Percentiles rank a stretch among this genome's conserved stretches.
These are phyloP conservation scores for Delonix regia DNA, from an alignment of 306 rosid species.

Conservation along the genomic window DNA sequence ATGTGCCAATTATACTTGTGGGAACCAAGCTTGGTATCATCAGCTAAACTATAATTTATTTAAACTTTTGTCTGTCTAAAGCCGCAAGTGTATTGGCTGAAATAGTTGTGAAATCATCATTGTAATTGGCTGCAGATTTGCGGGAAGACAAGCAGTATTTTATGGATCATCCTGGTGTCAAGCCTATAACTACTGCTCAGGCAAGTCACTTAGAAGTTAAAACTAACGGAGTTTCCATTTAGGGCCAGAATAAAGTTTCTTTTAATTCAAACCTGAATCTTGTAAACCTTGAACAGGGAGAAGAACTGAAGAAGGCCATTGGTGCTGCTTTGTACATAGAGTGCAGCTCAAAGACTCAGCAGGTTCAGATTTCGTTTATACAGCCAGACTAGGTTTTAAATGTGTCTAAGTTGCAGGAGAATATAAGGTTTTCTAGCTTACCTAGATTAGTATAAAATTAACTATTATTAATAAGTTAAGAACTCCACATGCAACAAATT, in stretches of 20 bases:
- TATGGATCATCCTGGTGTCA: constrained; percentile 69
- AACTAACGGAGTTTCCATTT: not conserved
- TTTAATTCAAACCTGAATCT: constrained; percentile 3
- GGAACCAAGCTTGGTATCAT: constrained; percentile 63
- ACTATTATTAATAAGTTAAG: not conserved
- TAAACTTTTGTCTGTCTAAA: constrained; percentile 1
- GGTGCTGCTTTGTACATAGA: constrained; percentile 92
- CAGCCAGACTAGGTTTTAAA: not conserved
- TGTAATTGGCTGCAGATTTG: constrained; percentile 55
- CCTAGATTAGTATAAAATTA: not conserved
- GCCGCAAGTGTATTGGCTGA: constrained; percentile 7
- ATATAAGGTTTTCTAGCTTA: not conserved
- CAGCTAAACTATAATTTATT: constrained; percentile 8
- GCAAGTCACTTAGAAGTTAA: constrained; percentile 29
- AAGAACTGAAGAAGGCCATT: constrained; percentile 88
- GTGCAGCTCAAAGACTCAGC: constrained; percentile 97
- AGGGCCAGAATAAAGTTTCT: constrained; percentile 5
- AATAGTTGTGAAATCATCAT: constrained; percentile 7
- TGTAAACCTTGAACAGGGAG: constrained; percentile 62
- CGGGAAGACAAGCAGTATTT: constrained; percentile 62
- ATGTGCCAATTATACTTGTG: constrained; percentile 70
- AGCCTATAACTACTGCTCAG: constrained; percentile 63
- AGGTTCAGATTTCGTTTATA: constrained; percentile 47
- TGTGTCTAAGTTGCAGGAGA: not conserved
- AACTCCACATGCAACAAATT: not conserved